Evolutionary conservation across 257 asterid genomes (phyloP), one percentile per base, ranked within the genome.

Genomic region (Striga asiatica): DNA sequence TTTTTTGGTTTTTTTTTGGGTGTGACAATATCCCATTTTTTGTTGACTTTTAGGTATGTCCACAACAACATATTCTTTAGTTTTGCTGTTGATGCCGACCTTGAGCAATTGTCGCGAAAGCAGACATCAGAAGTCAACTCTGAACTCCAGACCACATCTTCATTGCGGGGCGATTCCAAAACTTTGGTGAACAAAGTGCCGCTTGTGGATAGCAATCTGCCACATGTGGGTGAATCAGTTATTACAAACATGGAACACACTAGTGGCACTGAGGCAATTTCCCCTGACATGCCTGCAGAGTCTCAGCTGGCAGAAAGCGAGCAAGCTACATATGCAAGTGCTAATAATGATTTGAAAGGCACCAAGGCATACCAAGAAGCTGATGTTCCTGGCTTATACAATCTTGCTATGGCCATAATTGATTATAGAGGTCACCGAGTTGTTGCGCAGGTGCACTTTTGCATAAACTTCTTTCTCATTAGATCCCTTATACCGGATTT

Each of bases 341-440:
- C 97, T 60, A 88, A 92, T 71, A 92, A 88, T 76, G 99, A 92
- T 68, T 78, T 92, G 72, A 88, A 76, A 76, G 97, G 99, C 75
- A 88, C 99, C 8, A 92, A 79, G 69, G 95, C 99, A 19, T 88
- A 79, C 73, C 97, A 92, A 74, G 99, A 92, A 81, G 97, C 93
- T 56, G 95, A 88, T 74, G 74, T 88, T 56, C 78, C 91, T 62
- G 97, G 97, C 51, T 69, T 92, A 43, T 88, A 82, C 81, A 88
- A 81, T 76, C 95, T 92, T 65, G 97, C 95, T 21, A 88, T 92
- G 97, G 93, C 94, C 48, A 84, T 88, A 60, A 82, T 92, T 60
- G 99, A 92, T 77, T 92, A 88, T 68, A 82, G 94, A 78, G 99
- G 99, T 56, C 95, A 88, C 62, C 78, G 99, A 63, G 93, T 92